A percentile compares a stretch with the other conserved stretches of the same genome.
Conservation (phyloP, 352 stramenopile species). For the Pythium plurisporium region DNA sequence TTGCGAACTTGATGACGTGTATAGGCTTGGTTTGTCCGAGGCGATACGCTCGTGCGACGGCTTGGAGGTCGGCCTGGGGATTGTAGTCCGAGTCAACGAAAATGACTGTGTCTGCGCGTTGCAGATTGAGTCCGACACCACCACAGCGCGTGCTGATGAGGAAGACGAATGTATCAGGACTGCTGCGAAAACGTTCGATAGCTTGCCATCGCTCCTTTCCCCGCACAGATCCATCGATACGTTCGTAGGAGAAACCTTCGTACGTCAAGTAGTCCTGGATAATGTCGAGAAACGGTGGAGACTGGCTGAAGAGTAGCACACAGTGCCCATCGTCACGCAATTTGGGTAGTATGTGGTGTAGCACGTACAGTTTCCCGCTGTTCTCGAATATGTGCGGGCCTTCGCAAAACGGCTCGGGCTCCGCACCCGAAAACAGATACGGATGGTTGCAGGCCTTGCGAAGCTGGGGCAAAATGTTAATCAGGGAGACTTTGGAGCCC, state of each 20-base stretch:
- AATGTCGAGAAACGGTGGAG: conserved; percentile 69
- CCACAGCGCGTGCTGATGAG: conserved; percentile 72
- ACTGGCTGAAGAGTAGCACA: conserved; percentile 80
- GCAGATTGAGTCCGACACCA: conserved; percentile 64
- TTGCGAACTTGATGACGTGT: conserved; percentile 76
- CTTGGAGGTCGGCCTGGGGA: conserved; percentile 65
- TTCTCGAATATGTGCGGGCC: conserved; percentile 68
- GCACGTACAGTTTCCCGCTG: conserved; percentile 79
- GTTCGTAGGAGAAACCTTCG: conserved; percentile 71
- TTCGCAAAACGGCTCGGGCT: conserved; percentile 72
- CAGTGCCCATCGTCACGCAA: conserved; percentile 81
- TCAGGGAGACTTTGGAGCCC: conserved; percentile 69
- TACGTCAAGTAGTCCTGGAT: conserved; percentile 79
- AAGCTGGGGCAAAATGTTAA: conserved; percentile 97
- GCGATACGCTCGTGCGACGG: conserved; percentile 62
- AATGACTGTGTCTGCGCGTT: conserved; percentile 81
- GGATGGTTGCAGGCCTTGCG: conserved; percentile 78
- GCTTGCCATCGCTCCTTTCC: conserved; percentile 76
- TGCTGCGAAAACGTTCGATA: conserved; percentile 80
- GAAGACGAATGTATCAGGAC: conserved; percentile 87
- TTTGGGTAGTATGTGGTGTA: conserved; percentile 78
- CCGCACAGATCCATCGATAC: conserved; percentile 69
- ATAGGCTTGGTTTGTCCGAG: conserved; percentile 74
- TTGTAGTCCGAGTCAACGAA: conserved; percentile 83
- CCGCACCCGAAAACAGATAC: conserved; percentile 90